Base-by-base conservation (phyloP, 2,329 filamentous ascomycete genomes). In the Pseudogymnoascus sp. region DNA sequence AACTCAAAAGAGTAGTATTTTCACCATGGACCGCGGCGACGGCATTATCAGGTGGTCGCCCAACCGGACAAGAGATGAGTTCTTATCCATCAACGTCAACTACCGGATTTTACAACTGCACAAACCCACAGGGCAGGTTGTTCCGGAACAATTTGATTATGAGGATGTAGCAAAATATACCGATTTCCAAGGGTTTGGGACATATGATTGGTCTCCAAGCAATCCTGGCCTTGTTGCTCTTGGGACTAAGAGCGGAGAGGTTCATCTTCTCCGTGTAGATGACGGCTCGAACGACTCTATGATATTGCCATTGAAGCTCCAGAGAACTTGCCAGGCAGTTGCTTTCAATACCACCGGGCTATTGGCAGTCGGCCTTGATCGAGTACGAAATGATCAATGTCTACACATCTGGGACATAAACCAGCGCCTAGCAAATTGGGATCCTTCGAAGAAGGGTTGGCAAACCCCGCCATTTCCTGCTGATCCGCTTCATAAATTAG, bases 391-490 rank as follows among this genome's bases (percentile, higher is more conserved):
- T 75, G 91, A 95, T 71, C 85, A 88, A 67, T 92, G 89, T 69
- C 80, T 96, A 60, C 90, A 93, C 70, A 87, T 95, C 31, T 95
- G 90, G 83, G 90, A 96, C 73, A 81, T 92, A 63, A 87, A 84
- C 68, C 83, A 73, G 66, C 71, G 84, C 40, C 79, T 85, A 59
- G 81, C 79, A 18, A 79, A 75, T 47, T 76, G 81, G 73, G 80
- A 80, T 68, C 72, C 77, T 36, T 75, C 73, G 14, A 73, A 74
- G 18, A 75, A 75, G 34, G 85, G 84, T 23, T 85, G 71, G 72
- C 60, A 61, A 54, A 67, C 61, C 14, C 66, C 68, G 14, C 65
- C 70, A 23, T 66, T 69, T 60, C 66, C 63, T 12, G 63, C 67
- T 21, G 81, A 86, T 74, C 77, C 89, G 66, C 74, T 83, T 71